Evolutionary conservation across 176 grass and related monocot species (phyloP), one percentile per base, ranked within the genome.

Genomic region (Secale cereale): DNA sequence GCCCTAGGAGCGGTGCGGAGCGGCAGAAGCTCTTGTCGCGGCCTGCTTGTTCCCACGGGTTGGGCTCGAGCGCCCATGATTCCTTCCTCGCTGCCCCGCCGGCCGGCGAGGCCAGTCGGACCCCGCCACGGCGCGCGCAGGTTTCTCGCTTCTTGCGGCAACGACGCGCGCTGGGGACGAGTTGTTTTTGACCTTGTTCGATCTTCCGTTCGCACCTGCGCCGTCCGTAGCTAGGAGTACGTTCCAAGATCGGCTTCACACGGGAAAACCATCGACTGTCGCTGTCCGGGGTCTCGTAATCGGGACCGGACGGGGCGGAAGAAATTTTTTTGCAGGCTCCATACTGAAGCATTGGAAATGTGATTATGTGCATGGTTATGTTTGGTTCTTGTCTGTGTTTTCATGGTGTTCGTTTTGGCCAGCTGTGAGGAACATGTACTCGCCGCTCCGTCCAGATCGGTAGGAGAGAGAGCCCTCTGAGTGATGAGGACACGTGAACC

Each of bases 1-100:
- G 71, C 27, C 37, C 70, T 32, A 64, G 59, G 62, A 50, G 70
- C 11, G 45, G 14, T 14, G 41, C 43, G 45, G 36, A 37, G 36
- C 41, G 41, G 41, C 41, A 43, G 41, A 43, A 41, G 36, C 68
- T 65, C 25, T 71, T 78, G 85, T 91, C 85, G 85, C 62, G 39
- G 69, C 70, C 20, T 77, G 3, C 78, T 36, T 82, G 86, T 88
- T 33, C 36, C 20, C 26, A 29, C 4, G 10, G 29, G 9, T 69
- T 31, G 9, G 54, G 80, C 66, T 63, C 57, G 17, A 15, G 12
- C 20, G 73, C 31, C 67, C 74, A 37, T 66, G 59, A 14, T 35
- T 86, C 37, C 40, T 32, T 78, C 41, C 62, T 54, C 61, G 19
- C 69, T 26, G 87, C 3, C 32, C 45, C 7, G 46, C 25, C 45